Evolutionary conservation across 352 stramenopile genomes (phyloP).

Genomic region (Labyrinthula sp.): DNA sequence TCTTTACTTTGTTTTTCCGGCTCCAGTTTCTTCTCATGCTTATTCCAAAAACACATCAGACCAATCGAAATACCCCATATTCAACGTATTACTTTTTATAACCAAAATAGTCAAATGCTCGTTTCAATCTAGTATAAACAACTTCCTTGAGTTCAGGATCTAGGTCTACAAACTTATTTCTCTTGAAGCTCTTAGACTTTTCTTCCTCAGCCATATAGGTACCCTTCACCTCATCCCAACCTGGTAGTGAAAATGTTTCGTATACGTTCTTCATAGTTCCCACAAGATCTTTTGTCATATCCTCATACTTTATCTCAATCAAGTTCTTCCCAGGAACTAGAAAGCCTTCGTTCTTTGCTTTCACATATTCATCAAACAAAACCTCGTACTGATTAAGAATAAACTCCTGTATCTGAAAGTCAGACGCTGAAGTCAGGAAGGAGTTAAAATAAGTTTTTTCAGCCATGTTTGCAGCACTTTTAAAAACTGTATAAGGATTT

Average conservation of each 20-base stretch:
- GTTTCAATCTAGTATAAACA: constrained; percentile 7
- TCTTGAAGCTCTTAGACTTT: constrained; percentile 22
- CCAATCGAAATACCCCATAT: too few relatives aligned
- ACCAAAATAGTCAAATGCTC: constrained; percentile 29
- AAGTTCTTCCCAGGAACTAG: constrained; percentile 11
- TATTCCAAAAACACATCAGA: too few relatives aligned
- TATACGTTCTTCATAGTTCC: constrained; percentile 8
- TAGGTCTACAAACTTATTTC: constrained; percentile 25
- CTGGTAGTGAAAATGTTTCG: constrained; percentile 11
- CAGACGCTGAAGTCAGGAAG: constrained; percentile 29
- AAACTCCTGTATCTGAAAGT: constrained; percentile 31
- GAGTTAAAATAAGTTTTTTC: constrained; percentile 32
- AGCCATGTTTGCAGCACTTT: constrained; percentile 31
- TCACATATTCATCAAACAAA: constrained; percentile 29
- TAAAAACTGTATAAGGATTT: constrained; percentile 30
- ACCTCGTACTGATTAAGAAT: constrained; percentile 31
- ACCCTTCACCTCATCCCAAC: not conserved
- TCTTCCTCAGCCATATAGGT: constrained; percentile 8
- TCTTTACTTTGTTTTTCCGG: too few relatives aligned
- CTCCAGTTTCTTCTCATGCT: too few relatives aligned
- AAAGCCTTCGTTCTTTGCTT: not conserved
- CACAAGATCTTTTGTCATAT: constrained; percentile 1
- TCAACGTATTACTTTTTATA: constrained; percentile 23
- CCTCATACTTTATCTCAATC: constrained; percentile 1
- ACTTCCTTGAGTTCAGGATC: not conserved